Evolutionary conservation across 2,329 filamentous ascomycete species (phyloP).

Genomic region (Calonectria leucothoes): DNA sequence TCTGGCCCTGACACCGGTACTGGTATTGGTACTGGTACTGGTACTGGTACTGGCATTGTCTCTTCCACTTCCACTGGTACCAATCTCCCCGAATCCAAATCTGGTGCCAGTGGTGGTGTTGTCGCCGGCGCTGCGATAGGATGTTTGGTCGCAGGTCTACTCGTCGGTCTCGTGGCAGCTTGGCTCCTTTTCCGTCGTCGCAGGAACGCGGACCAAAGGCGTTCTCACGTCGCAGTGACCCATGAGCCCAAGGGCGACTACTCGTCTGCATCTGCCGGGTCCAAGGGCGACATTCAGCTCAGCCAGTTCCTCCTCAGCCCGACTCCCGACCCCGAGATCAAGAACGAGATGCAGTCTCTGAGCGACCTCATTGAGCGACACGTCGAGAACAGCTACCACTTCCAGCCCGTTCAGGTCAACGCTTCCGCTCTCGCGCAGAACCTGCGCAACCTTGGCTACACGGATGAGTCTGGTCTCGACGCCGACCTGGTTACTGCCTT

Average conservation of each 20-base stretch:
- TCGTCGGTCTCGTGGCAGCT: conserved; percentile 39
- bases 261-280: neutral
- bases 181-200: conserved; percentile 40
- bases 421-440: conserved; percentile 32
- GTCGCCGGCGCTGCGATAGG: conserved; percentile 46
- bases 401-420: conserved; percentile 24
- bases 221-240: neutral
- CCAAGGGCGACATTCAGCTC: conserved; percentile 38
- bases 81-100: neutral
- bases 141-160: conserved; percentile 42
- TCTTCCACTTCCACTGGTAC: neutral
- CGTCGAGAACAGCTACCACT: conserved; percentile 53
- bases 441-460: conserved; percentile 43
- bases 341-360: conserved; percentile 47
- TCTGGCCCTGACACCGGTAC: too few species aligned
- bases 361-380: conserved; percentile 52
- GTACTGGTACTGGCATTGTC: neutral
- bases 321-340: conserved; percentile 50
- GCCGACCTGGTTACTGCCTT: conserved; percentile 40
- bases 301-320: conserved; percentile 51
- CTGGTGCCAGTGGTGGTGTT: conserved; percentile 18
- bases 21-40: too few species aligned
- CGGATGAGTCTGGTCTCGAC: conserved; percentile 1
- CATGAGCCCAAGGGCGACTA: neutral
- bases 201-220: neutral